Evolutionary conservation across 2,329 filamentous ascomycete species (phyloP).

Genomic region (Calcarisporium arbuscula): DNA sequence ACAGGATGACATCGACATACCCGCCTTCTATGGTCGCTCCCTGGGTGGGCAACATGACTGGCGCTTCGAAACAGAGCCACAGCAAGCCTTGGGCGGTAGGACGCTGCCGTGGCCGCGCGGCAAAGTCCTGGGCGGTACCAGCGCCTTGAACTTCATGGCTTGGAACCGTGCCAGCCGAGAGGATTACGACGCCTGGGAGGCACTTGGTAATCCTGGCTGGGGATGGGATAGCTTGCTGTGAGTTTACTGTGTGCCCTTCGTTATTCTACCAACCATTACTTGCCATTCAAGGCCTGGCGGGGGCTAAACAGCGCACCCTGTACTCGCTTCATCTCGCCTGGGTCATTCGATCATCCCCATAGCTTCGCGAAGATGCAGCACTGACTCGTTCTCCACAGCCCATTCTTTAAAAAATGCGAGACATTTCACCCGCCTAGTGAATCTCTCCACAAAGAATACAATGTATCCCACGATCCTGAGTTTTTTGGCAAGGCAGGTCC

Average conservation of each 20-base stretch:
- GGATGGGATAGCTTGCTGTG: constrained; percentile 38
- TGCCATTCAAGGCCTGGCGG: no score
- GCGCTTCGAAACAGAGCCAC: constrained; percentile 32
- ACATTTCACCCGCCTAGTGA: constrained; percentile 35
- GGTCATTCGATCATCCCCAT: no score
- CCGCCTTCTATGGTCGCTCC: constrained; percentile 27
- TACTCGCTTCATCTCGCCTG: no score
- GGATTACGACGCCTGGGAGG: constrained; percentile 52
- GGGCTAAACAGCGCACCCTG: no score
- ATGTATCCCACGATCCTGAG: constrained; percentile 29
- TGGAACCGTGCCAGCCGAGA: constrained; percentile 38
- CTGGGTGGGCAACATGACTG: constrained; percentile 34
- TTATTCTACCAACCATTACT: no score
- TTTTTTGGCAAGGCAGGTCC: constrained; percentile 39
- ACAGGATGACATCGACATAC: constrained; percentile 30
- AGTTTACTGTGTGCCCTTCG: no score
- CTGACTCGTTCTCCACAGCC: no score
- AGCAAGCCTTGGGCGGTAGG: constrained; percentile 31
- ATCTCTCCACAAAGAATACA: constrained; percentile 25
- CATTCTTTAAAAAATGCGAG: constrained; percentile 45
- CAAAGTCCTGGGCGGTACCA: constrained; percentile 55
- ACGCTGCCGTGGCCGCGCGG: constrained; percentile 35
- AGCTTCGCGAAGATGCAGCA: no score
- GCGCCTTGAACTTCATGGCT: constrained; percentile 54
- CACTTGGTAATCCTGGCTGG: constrained; percentile 54